Evolutionary conservation across 331 rosid species (phyloP), one percentile per base, ranked within the genome.

Genomic region (Malus hybrid): DNA sequence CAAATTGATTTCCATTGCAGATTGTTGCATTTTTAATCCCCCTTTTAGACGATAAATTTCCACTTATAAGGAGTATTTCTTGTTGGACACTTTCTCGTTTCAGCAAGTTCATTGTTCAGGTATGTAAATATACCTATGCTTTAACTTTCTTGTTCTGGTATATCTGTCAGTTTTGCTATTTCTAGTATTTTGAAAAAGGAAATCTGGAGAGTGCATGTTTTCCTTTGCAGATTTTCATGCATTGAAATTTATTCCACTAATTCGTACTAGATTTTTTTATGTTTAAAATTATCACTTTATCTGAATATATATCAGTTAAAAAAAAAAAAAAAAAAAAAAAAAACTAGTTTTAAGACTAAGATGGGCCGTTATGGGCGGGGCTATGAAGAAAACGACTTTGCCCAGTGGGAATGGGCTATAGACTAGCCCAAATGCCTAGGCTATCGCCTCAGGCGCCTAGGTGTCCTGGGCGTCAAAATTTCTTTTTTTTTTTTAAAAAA

Each of bases 81-180:
- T 96, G 99, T 81, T 96, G 99, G 99, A 96, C 99, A 26, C 77
- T 93, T 55, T 93, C 99, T 69, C 99, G 99, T 76, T 96, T 93
- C 89, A 93, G 99, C 88, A 96, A 91, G 84, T 96, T 89, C 82
- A 81, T 96, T 77, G 82, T 96, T 82, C 96, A 96, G 98, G 99
- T 95, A 86, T 79, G 57, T 52, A 52, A 52, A 52, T 50, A 18
- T 42, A 42, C 46, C 46, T 42, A 74, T 44, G 67, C 72, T 52
- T 52, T 52, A 52, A 30, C 3, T 5, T 77, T 75, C 22, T 20
- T 61, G 39, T 26, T 36, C 46, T 5, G 4, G 46, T 64, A 64
- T 15, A 4, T 30, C 42, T 4, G 9, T 22, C 32, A 64, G 16
- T 62, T 62, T 63, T 63, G n/a, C 67, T 63, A 63, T 63, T 63